phyloP scores from a whole-genome alignment of 768 basidiomycete species.

The Russula sp. region DNA sequence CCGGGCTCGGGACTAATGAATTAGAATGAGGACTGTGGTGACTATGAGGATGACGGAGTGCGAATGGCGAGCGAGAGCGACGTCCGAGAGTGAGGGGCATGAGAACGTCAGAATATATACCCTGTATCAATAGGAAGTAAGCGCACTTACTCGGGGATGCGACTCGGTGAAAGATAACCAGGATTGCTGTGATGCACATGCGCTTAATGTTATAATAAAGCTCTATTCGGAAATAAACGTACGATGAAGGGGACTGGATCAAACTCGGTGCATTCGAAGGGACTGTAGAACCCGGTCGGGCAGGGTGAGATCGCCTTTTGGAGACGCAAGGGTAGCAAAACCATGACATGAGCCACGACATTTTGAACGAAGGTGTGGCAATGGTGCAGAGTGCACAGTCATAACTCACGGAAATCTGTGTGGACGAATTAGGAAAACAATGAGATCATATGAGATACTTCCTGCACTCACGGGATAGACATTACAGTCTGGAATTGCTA shows the following conservation, averaged over 20 bases:
- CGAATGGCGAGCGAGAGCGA: not conserved
- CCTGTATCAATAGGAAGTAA: not conserved
- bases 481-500: not conserved
- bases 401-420: slow-evolving; percentile 13
- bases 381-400: not conserved
- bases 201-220: not conserved
- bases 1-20: slow-evolving; percentile 3
- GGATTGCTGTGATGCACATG: not conserved
- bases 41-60: not conserved
- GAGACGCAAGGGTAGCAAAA: not conserved
- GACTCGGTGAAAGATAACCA: not conserved
- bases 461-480: slow-evolving; percentile 8
- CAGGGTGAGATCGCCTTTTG: slow-evolving; percentile 1
- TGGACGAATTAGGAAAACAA: not conserved
- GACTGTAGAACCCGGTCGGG: not conserved
- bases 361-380: not conserved
- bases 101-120: not conserved
- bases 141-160: slow-evolving; percentile 11
- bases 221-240: not conserved
- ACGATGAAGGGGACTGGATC: not conserved
- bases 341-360: not conserved
- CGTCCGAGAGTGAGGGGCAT: not conserved
- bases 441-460: not conserved
- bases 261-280: not conserved
- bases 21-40: not conserved